Evolutionary conservation across 75 land plant species (phyloP).

Genomic region (Selaginella tamariscina): DNA sequence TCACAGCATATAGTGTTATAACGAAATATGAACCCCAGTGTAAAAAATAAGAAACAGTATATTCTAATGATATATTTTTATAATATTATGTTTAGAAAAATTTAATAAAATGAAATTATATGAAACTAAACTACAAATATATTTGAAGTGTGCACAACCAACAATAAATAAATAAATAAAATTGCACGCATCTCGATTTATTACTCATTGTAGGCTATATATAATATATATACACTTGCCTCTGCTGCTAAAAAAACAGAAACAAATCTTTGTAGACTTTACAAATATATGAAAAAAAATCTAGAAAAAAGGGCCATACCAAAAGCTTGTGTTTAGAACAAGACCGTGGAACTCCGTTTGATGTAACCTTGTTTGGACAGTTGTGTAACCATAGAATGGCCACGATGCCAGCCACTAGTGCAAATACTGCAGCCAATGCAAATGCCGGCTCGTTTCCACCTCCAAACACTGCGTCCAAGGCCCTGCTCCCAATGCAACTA

Average conservation of each 20-base stretch:
- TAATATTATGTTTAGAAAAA: no score
- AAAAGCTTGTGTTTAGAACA: not conserved
- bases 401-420: constrained; percentile 54
- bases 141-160: no score
- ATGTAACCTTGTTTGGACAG: constrained; percentile 34
- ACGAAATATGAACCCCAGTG: no score
- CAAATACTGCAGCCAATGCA: constrained; percentile 53
- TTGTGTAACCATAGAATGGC: constrained; percentile 39
- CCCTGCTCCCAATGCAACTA: constrained; percentile 86
- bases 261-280: not conserved
- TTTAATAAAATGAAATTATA: no score
- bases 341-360: not conserved
- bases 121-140: no score
- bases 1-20: no score
- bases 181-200: no score
- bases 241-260: not conserved
- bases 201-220: no score
- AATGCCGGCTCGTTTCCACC: constrained; percentile 91
- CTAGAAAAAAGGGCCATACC: not conserved
- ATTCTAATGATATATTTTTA: no score
- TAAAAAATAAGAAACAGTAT: no score
- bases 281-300: not conserved
- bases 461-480: constrained; percentile 93
- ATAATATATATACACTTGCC: not conserved
- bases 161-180: no score